Evolutionary conservation across 305 asterid species (phyloP).

Genomic region (Fraxinus velutina): DNA sequence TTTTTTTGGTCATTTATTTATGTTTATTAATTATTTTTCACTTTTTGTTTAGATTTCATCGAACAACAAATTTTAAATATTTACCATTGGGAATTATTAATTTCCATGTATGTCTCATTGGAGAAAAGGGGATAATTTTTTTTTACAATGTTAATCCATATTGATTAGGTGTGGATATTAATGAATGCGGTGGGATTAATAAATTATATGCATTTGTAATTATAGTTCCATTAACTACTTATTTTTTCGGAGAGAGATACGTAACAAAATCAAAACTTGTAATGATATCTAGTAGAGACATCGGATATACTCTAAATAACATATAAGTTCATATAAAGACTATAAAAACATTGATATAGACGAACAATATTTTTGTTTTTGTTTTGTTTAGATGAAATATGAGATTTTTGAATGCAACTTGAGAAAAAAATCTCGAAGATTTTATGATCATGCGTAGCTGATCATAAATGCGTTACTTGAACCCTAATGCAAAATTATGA

Average conservation of each 20-base stretch:
- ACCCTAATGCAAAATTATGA: neutral
- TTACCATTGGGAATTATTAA: neutral
- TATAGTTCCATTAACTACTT: neutral
- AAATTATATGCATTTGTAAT: neutral
- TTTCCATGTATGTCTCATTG: too few relatives aligned
- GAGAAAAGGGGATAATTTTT: too few relatives aligned
- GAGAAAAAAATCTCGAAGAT: neutral
- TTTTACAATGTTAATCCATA: neutral
- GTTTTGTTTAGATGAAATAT: neutral
- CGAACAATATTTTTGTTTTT: neutral
- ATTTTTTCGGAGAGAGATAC: neutral
- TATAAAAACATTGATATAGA: neutral
- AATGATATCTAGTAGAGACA: neutral
- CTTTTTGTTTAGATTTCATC: neutral
- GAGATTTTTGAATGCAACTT: neutral
- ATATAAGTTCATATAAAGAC: neutral
- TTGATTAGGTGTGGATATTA: neutral
- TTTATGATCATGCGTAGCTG: neutral
- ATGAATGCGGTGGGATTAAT: neutral
- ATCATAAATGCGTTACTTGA: neutral
- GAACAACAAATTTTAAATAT: neutral
- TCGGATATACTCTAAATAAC: too few relatives aligned
- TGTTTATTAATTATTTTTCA: neutral
- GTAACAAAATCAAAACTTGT: neutral
- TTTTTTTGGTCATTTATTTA: neutral